A percentile compares a stretch with the other conserved stretches of the same genome.
Evolutionary conservation across 1,284 basidiomycete species (phyloP).

Genomic region (Moesziomyces aphidis): DNA sequence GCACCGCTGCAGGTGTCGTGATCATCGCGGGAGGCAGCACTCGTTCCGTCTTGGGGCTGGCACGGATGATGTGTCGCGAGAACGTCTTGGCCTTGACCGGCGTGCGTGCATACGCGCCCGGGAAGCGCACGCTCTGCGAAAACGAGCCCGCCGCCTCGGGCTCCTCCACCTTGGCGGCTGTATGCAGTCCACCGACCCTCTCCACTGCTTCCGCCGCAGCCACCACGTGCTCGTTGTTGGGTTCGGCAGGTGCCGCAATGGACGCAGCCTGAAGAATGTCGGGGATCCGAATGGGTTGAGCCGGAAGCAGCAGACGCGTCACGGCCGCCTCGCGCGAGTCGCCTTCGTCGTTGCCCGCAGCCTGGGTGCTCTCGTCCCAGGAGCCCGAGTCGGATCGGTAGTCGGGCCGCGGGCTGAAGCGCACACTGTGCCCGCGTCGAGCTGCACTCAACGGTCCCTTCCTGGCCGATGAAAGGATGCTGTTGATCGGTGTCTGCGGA

Average conservation of each 20-base stretch:
- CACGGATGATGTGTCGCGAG: constrained; percentile 40
- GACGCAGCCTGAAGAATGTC: constrained; percentile 17
- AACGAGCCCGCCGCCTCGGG: constrained; percentile 12
- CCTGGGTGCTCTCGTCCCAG: constrained; percentile 35
- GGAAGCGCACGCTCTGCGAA: constrained; percentile 28
- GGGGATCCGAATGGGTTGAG: constrained; percentile 22
- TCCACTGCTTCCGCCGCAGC: constrained; percentile 11
- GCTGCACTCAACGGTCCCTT: constrained; percentile 16
- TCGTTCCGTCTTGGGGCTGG: constrained; percentile 20
- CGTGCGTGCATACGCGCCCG: constrained; percentile 28
- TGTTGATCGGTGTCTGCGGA: constrained; percentile 21
- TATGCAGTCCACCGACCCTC: constrained; percentile 23
- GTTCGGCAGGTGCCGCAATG: background rate
- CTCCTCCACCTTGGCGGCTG: constrained; percentile 4
- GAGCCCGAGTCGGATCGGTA: constrained; percentile 48
- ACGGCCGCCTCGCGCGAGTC: constrained; percentile 14
- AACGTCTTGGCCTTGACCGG: constrained; percentile 14
- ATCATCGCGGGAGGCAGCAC: constrained; percentile 1
- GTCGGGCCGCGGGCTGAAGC: constrained; percentile 46
- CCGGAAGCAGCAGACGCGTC: constrained; percentile 13
- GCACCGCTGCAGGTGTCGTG: background rate
- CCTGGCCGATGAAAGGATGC: constrained; percentile 22
- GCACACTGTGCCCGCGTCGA: constrained; percentile 27
- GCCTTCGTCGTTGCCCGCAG: background rate
- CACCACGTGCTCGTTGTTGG: constrained; percentile 1